These are phyloP conservation scores for Populus hybrid DNA, from an alignment of 441 rosid genomes.

Conservation along the genomic window DNA sequence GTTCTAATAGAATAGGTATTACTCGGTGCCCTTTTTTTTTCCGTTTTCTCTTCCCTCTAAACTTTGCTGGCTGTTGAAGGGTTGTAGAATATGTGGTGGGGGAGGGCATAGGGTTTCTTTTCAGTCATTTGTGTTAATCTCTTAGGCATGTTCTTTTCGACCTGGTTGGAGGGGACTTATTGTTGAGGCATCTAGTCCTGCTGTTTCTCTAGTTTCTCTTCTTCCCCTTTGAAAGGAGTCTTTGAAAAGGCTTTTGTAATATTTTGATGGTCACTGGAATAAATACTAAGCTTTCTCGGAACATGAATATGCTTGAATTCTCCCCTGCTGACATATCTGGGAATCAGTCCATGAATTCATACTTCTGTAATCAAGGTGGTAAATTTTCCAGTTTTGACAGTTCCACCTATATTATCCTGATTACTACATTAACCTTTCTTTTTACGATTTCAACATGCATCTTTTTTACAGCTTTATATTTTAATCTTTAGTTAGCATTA, in stretches of 20 bases:
- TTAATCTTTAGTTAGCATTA: no score
- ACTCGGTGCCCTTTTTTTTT: slow-evolving; percentile 18
- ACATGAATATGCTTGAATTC: background rate
- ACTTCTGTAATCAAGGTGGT: no score
- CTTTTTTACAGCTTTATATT: no score
- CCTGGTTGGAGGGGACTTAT: slow-evolving; percentile 18
- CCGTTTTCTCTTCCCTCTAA: slow-evolving; percentile 4
- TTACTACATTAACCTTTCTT: no score
- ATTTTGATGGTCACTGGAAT: slow-evolving; percentile 25
- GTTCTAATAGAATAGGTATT: slow-evolving; percentile 32
- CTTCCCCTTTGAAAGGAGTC: slow-evolving; percentile 21
- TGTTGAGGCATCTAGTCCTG: slow-evolving; percentile 15
- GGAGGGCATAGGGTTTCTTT: slow-evolving; percentile 26
- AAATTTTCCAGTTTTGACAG: no score
- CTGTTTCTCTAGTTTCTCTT: slow-evolving; percentile 8
- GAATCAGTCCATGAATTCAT: no score
- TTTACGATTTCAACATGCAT: no score
- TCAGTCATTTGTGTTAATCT: slow-evolving; percentile 13
- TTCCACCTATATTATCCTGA: no score
- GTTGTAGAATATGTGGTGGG: slow-evolving; percentile 34
- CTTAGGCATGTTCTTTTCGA: slow-evolving; percentile 30
- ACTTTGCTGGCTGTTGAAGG: slow-evolving; percentile 25
- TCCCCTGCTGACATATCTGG: background rate
- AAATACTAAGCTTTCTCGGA: slow-evolving; percentile 14
- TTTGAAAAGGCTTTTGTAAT: slow-evolving; percentile 26